phyloP scores from a whole-genome alignment of 164 flowering plant species.

The Saururus chinensis region DNA sequence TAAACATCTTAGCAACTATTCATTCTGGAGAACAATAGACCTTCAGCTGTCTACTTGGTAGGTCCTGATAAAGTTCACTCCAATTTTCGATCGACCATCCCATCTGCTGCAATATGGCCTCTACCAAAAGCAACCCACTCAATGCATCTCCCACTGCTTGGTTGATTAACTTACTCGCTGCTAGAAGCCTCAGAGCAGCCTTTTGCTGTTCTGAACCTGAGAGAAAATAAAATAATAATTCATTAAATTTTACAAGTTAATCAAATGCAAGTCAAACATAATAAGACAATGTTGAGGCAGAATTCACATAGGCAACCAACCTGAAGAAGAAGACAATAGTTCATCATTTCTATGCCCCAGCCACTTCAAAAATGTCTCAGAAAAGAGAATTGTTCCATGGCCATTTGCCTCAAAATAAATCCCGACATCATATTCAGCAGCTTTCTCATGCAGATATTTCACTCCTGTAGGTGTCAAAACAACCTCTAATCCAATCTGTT shows the following conservation, averaged over 20 bases:
- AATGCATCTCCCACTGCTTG: slow-evolving; percentile 96
- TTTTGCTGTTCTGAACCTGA: slow-evolving; percentile 66
- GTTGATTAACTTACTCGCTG: slow-evolving; percentile 70
- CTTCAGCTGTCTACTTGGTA: slow-evolving; percentile 96
- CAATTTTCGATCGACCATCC: slow-evolving; percentile 76
- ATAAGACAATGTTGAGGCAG: neutral
- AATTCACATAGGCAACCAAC: slow-evolving; percentile 7
- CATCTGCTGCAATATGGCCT: slow-evolving; percentile 60
- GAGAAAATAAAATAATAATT: slow-evolving; percentile 11
- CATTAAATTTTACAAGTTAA: neutral
- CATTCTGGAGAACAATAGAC: slow-evolving; percentile 15
- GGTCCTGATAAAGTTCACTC: slow-evolving; percentile 78
- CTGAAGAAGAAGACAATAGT: slow-evolving; percentile 40
- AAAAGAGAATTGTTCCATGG: slow-evolving; percentile 91
- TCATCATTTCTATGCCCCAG: slow-evolving; percentile 42
- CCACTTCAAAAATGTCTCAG: slow-evolving; percentile 50
- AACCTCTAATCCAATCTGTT: slow-evolving; percentile 59
- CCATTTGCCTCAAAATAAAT: slow-evolving; percentile 99
- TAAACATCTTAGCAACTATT: neutral
- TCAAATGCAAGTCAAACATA: neutral
- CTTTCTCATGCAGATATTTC: slow-evolving; percentile 84
- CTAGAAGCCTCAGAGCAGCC: slow-evolving; percentile 72
- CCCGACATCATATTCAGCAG: slow-evolving; percentile 82
- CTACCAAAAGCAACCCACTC: slow-evolving; percentile 84
- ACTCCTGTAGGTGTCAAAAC: slow-evolving; percentile 88